Evolutionary conservation across 371 early-diverging fungal species (phyloP), one percentile per base, ranked within the genome.

Genomic region (Capillidium heterosporum): DNA sequence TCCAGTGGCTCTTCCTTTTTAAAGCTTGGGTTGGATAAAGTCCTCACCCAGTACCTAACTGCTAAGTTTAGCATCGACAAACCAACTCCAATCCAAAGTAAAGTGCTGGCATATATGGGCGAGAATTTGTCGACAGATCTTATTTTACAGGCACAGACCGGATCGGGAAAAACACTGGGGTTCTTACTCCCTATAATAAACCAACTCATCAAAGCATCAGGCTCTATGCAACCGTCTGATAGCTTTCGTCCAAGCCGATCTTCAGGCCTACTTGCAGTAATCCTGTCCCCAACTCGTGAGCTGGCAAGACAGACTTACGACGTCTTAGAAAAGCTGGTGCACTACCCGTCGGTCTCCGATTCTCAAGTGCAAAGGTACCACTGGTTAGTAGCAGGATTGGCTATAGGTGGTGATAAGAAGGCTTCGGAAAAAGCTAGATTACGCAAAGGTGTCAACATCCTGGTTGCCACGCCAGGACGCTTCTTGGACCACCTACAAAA

Each of bases 401-500:
- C 90, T 1, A 84, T 85, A 46, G 95, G 95, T 56, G 95, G 97
- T 21, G 94, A 91, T 60, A 89, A 84, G 61, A 87, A 86, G 63
- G 79, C 82, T 51, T 82, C 88, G 0, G 95, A 96, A 67, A 95
- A 94, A 74, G 84, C 88, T 17, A 75, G 94, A 42, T 67, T 85
- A 48, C 81, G 95, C 64, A 91, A 91, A 65, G 91, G 95, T n/a
- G 78, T 87, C 41, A 87, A 90, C 51, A 75, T 98, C 15, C 70
- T 99, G 40, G 89, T 98, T 23, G 92, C 93, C 21, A 98, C 99
- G 0, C 99, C 99, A 1, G 99, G 99, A 39, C 80, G 99, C 44
- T 69, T 99, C 40, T 75, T 98, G 68, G 99, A 99, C 71, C 85
- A 98, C 63, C 62, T 95, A 59, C 81, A 86, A 61, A 88, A 88